Evolutionary conservation across 1,284 basidiomycete species (phyloP).

Genomic region (Trichosporon inkin): DNA sequence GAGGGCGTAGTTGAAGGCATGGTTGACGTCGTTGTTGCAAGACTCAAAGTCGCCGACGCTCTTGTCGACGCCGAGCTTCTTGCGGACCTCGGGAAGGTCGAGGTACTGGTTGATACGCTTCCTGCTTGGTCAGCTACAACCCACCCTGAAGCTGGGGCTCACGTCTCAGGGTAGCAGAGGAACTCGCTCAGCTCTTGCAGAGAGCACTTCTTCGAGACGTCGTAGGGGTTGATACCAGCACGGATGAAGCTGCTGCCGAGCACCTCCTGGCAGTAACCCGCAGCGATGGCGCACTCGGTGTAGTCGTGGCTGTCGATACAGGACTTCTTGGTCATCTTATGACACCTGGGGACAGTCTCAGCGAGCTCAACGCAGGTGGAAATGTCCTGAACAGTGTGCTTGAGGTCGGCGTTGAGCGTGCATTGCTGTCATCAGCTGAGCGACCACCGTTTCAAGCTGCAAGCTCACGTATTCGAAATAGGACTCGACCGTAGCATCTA

Average conservation of each 20-base stretch:
- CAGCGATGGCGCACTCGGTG: conserved; percentile 59
- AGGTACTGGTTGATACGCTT: conserved; percentile 56
- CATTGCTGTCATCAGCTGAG: conserved; percentile 29
- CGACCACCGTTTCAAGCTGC: not conserved
- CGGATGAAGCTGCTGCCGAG: conserved; percentile 44
- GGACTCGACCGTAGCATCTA: conserved; percentile 29
- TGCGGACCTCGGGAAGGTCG: conserved; percentile 56
- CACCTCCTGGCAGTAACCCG: conserved; percentile 57
- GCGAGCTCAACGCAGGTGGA: conserved; percentile 43
- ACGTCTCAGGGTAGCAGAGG: conserved; percentile 52
- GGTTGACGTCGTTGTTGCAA: conserved; percentile 53
- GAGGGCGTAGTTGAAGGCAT: conserved; percentile 32
- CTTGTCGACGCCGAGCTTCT: conserved; percentile 61
- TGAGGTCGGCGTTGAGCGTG: conserved; percentile 39
- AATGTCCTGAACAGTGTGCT: conserved; percentile 41
- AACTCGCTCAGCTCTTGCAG: conserved; percentile 44
- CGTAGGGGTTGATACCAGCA: conserved; percentile 55
- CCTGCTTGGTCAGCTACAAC: conserved; percentile 17
- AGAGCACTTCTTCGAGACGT: conserved; percentile 61
- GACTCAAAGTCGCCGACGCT: conserved; percentile 55
- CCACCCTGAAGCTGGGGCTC: conserved; percentile 16
- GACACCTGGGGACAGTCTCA: conserved; percentile 45
- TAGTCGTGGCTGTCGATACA: conserved; percentile 53
- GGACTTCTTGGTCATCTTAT: conserved; percentile 32
- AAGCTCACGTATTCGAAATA: conserved; percentile 36